Evolutionary conservation across 495 filamentous ascomycete genomes (phyloP).

Genomic region (Cenococcum geophilum): DNA sequence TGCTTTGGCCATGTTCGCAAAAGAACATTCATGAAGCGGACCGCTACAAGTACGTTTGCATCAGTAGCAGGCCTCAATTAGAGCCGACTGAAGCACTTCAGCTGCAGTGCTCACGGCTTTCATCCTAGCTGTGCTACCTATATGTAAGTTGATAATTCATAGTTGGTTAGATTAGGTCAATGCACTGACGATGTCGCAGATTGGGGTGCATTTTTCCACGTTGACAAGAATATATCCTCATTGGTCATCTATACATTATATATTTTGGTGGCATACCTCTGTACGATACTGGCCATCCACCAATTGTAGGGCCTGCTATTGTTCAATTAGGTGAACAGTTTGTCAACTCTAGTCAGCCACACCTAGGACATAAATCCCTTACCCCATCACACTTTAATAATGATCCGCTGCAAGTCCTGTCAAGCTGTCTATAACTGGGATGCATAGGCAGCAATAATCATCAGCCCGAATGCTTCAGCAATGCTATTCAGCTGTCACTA

Average conservation of each 20-base stretch:
- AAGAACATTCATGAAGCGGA: neutral
- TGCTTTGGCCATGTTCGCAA: conserved; percentile 3
- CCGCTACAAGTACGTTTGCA: conserved; percentile 3
- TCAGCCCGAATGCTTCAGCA: conserved; percentile 22
- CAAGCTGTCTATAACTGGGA: conserved; percentile 18
- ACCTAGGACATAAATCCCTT: conserved; percentile 18
- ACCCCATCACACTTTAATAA: conserved; percentile 1
- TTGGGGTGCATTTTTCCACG: conserved; percentile 28
- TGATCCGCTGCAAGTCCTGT: conserved; percentile 13
- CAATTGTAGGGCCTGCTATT: conserved; percentile 30
- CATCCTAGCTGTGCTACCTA: conserved; percentile 26
- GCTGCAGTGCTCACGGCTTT: conserved; percentile 14
- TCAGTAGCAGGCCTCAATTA: neutral
- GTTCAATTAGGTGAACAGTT: conserved; percentile 17
- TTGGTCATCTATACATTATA: conserved; percentile 31
- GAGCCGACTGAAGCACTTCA: neutral
- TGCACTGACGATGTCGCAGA: conserved; percentile 3
- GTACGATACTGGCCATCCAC: conserved; percentile 22
- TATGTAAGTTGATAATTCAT: conserved; percentile 13
- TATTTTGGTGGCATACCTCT: conserved; percentile 33
- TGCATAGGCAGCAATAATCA: conserved; percentile 21
- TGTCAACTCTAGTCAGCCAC: conserved; percentile 11
- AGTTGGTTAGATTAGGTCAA: neutral
- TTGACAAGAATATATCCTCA: conserved; percentile 15
- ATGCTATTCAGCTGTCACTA: conserved; percentile 13